A percentile compares a stretch with the other conserved stretches of the same genome.
Evolutionary conservation across 305 asterid species (phyloP).

Genomic region (Nicotiana rustica): DNA sequence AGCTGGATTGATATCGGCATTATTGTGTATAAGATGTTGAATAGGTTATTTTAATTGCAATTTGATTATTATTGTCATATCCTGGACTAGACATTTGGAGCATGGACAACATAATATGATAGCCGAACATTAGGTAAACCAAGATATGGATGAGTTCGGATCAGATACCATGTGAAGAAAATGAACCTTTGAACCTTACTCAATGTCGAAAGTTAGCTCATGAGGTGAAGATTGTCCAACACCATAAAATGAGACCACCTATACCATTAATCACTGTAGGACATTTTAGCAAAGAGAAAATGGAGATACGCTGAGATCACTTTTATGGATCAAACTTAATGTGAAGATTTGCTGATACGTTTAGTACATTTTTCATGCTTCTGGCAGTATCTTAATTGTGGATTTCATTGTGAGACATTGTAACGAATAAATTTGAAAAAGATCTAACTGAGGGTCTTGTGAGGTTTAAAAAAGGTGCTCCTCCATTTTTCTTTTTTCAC

Average conservation of each 20-base stretch:
- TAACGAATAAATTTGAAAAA: not conserved
- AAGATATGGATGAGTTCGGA: not conserved
- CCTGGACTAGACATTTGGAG: not conserved
- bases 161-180: not conserved
- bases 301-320: not conserved
- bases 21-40: too few relatives aligned
- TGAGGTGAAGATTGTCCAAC: not conserved
- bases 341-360: not conserved
- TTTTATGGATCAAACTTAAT: not conserved
- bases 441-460: not conserved
- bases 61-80: not conserved
- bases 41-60: too few relatives aligned
- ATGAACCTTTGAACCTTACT: not conserved
- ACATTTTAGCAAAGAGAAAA: not conserved
- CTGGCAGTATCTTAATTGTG: not conserved
- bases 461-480: not conserved
- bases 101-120: not conserved
- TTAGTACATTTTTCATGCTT: not conserved
- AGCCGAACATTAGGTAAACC: not conserved
- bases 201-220: not conserved
- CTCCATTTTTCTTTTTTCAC: conserved; percentile 8
- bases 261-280: not conserved
- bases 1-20: too few relatives aligned
- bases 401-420: not conserved
- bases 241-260: not conserved